These are phyloP conservation scores for Kwoniella pini DNA, from an alignment of 768 basidiomycete genomes.

Conservation along the genomic window DNA sequence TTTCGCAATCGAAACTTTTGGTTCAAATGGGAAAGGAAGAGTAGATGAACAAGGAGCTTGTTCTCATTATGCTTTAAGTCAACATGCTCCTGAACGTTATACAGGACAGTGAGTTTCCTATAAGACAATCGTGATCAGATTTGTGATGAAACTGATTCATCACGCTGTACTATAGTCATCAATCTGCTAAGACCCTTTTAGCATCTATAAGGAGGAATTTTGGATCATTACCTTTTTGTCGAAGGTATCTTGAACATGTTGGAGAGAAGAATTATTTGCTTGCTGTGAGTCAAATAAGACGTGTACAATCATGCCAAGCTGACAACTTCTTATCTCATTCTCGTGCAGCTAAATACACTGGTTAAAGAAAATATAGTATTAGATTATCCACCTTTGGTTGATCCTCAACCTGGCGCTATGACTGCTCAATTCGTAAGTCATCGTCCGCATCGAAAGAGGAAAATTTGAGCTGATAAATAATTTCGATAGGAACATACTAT, in stretches of 20 bases:
- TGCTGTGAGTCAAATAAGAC: no score
- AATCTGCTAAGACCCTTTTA: conserved; percentile 79
- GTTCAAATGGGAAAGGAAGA: conserved; percentile 87
- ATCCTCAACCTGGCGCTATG: conserved; percentile 72
- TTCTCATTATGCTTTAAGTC: conserved; percentile 76
- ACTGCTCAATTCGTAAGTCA: conserved; percentile 70
- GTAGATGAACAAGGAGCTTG: conserved; percentile 87
- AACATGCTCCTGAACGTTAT: conserved; percentile 43
- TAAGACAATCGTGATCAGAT: no score
- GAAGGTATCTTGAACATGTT: conserved; percentile 86
- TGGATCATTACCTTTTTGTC: conserved; percentile 91
- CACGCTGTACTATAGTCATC: conserved; percentile 61
- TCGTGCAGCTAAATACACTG: conserved; percentile 76
- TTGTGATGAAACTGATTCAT: conserved; percentile 9
- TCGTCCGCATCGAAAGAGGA: no score
- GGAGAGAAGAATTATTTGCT: conserved; percentile 93
- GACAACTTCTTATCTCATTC: not conserved
- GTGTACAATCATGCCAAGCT: no score
- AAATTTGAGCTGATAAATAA: not conserved
- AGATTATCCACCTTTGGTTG: conserved; percentile 89
- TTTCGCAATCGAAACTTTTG: conserved; percentile 98
- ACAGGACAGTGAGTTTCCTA: conserved; percentile 65
- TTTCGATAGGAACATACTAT: conserved; percentile 58
- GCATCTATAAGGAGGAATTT: conserved; percentile 89
- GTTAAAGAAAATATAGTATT: conserved; percentile 85